Conservation (phyloP, 192 early-diverging fungal species). For the Backusella luteola region DNA sequence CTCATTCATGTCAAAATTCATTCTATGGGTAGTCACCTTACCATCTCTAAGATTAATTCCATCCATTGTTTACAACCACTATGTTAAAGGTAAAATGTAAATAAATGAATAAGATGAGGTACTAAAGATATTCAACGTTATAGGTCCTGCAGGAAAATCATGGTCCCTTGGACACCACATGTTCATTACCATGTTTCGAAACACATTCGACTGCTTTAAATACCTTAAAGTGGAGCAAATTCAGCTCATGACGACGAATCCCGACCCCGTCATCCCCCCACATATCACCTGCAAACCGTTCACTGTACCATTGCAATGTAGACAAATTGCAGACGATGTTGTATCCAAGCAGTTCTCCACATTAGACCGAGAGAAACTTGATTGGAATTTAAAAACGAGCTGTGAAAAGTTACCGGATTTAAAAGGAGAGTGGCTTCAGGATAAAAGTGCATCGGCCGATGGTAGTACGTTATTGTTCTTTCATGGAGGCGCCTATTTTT, state of each 20-base stretch:
- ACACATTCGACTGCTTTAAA: conserved; percentile 19
- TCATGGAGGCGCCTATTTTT: conserved; percentile 76
- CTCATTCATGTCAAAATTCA: neutral
- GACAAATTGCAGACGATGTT: conserved; percentile 31
- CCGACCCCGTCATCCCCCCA: conserved; percentile 13
- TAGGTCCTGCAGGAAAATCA: conserved; percentile 45
- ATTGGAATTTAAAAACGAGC: conserved; percentile 46
- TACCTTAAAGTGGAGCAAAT: conserved; percentile 34
- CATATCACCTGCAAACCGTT: neutral
- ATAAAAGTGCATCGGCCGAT: conserved; percentile 12
- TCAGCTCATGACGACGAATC: conserved; percentile 28
- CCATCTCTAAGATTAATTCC: neutral
- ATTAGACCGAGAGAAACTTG: conserved; percentile 28
- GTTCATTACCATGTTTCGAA: conserved; percentile 27
- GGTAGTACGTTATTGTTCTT: conserved; percentile 64
- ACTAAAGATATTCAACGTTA: neutral
- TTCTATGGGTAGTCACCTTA: neutral
- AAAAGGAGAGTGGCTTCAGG: conserved; percentile 43
- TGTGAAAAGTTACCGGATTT: conserved; percentile 19
- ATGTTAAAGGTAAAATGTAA: neutral
- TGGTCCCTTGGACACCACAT: conserved; percentile 40
- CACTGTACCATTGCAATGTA: conserved; percentile 21
- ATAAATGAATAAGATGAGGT: too few relatives aligned
- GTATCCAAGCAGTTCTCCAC: conserved; percentile 30
- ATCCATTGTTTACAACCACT: neutral